Base-by-base conservation (phyloP, 139 green algal genomes). In the Picochlorum sp. region DNA sequence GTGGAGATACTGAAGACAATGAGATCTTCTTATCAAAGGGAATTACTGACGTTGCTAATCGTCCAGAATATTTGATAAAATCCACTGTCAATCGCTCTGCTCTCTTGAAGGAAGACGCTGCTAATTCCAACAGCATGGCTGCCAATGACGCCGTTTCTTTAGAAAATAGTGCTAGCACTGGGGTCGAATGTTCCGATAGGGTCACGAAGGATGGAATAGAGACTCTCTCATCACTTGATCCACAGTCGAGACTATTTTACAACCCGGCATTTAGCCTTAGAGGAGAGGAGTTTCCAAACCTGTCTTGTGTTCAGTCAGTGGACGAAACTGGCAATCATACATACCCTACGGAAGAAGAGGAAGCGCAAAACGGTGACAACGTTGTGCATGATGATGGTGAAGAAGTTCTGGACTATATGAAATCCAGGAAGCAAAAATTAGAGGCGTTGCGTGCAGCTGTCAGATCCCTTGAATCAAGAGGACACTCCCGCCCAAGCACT, bases 231-330 rank as follows among this genome's bases (percentile, higher is more conserved):
- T n/a, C 39, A 26, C 22, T 47, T 16, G 22, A 47, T 14, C 22
- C 39, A 47, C 18, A 47, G 39, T 61, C 65, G 16, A 41, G 59
- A 35, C 49, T 73, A 8, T 63, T 73, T 31, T 68, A 62, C 37
- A 73, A 73, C 50, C 65, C 65, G 6, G 58, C 58, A 28, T 73
- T 50, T 29, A 67, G 49, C 33, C 24, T 28, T 3, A 35, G 55
- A 36, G 35, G 40, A 20, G 12, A 28, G 29, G n/a, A n/a, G n/a
- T n/a, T n/a, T n/a, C 24, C 28, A 22, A 12, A 32, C 25, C 49
- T 45, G 45, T 40, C 28, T 20, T 9, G 45, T 36, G 5, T 59
- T 52, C 33, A 39, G 29, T 5, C 51, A 29, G 30, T 20, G 55
- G 49, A 40, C 35, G 24, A 64, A 33, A 47, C 44, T 43, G 47